These are phyloP conservation scores for Chaetoceros tenuissimus DNA, from an alignment of 108 stramenopile genomes.

Conservation along the genomic window DNA sequence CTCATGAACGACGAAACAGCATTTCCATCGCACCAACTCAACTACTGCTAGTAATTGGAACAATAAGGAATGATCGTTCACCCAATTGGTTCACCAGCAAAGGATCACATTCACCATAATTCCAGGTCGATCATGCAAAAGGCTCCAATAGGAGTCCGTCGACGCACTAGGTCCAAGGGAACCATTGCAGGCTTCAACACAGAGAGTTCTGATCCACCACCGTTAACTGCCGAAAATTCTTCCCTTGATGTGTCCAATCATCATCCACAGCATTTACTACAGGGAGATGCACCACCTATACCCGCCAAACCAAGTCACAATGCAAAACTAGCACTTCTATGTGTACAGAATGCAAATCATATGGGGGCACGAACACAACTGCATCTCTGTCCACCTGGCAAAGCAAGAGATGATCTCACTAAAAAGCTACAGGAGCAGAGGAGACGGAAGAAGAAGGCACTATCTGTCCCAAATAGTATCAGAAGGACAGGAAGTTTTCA, in stretches of 20 bases:
- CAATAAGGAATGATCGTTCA: no score
- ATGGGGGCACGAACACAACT: conserved; percentile 65
- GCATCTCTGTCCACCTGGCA: conserved; percentile 61
- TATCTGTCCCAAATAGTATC: not conserved
- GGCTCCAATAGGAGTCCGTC: not conserved
- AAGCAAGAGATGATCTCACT: conserved; percentile 21
- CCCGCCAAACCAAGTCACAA: conserved; percentile 45
- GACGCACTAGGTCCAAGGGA: conserved; percentile 38
- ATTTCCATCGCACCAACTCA: no score
- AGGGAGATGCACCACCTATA: conserved; percentile 3
- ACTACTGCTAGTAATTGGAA: no score
- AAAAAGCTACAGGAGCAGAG: not conserved
- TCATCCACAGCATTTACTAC: not conserved
- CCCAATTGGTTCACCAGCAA: no score
- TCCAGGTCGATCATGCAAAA: not conserved
- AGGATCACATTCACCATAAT: no score
- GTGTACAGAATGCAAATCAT: conserved; percentile 58
- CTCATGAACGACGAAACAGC: no score
- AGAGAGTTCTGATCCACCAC: not conserved
- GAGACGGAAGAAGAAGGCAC: not conserved
- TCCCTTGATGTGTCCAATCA: conserved; percentile 1
- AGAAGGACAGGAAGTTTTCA: not conserved
- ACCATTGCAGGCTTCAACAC: conserved; percentile 33
- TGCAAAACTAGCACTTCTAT: conserved; percentile 41
- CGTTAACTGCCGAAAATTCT: not conserved